A percentile compares a stretch with the other conserved stretches of the same genome.
Evolutionary conservation across 2,329 filamentous ascomycete genomes (phyloP).

Genomic region (Aspergillus novoparasiticus): DNA sequence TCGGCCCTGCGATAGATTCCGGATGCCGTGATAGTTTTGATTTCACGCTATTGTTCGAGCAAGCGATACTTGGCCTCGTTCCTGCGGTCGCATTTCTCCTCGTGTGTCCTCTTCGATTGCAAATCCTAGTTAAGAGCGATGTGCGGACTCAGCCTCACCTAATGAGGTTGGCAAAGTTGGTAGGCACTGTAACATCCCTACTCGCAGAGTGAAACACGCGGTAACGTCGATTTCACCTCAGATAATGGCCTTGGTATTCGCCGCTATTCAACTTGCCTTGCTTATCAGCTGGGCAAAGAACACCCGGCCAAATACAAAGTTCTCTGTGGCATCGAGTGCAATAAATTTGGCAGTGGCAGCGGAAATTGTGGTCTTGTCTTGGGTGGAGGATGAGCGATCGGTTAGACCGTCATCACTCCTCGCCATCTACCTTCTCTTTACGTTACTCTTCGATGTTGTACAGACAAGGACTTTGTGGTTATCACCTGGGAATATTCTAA

Average conservation of each 20-base stretch:
- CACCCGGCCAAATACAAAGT: not conserved
- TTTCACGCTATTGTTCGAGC: conserved; percentile 36
- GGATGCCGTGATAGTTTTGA: conserved; percentile 32
- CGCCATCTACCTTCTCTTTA: conserved; percentile 45
- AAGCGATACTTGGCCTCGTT: conserved; percentile 24
- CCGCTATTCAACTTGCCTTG: conserved; percentile 12
- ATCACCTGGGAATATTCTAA: conserved; percentile 15
- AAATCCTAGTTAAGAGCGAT: not conserved
- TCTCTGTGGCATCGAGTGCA: conserved; percentile 5
- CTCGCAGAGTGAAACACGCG: too few species aligned
- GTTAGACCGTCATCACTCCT: conserved; percentile 28
- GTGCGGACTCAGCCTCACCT: not conserved
- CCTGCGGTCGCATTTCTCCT: conserved; percentile 11
- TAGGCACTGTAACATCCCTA: not conserved
- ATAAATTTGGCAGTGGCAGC: conserved; percentile 9
- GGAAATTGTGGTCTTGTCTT: conserved; percentile 9
- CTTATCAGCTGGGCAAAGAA: conserved; percentile 10
- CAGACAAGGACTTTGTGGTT: conserved; percentile 44
- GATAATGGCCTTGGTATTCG: not conserved
- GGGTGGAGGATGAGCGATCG: conserved; percentile 25
- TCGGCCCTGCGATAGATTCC: conserved; percentile 28
- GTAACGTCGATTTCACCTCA: not conserved
- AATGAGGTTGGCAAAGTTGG: not conserved
- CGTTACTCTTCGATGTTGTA: conserved; percentile 44
- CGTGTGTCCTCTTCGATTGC: not conserved